phyloP scores from a whole-genome alignment of 257 asterid genomes.

The Linderniella brevidens region DNA sequence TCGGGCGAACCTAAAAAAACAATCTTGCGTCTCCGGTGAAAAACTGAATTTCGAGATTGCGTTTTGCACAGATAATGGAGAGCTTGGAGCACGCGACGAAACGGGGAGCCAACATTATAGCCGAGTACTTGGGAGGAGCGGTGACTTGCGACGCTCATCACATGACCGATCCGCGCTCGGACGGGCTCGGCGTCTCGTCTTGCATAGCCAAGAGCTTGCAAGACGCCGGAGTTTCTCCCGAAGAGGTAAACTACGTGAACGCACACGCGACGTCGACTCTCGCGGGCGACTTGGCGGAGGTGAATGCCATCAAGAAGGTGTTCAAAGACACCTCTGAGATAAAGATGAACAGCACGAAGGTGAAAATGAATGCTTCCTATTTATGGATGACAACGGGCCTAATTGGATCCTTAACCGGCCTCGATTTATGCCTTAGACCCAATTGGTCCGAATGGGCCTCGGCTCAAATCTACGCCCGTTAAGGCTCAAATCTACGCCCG shows the following conservation, averaged over 20 bases:
- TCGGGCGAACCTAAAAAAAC: no score
- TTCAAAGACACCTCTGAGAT: conserved; percentile 51
- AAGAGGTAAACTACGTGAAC: conserved; percentile 72
- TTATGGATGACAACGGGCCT: not conserved
- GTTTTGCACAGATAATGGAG: conserved; percentile 21
- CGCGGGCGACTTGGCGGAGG: conserved; percentile 74
- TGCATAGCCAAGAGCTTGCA: conserved; percentile 27
- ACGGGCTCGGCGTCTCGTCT: conserved; percentile 32
- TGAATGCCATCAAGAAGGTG: conserved; percentile 49
- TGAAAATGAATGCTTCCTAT: conserved; percentile 2
- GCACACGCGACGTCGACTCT: conserved; percentile 72
- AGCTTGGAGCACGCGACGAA: conserved; percentile 35
- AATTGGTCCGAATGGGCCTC: not conserved
- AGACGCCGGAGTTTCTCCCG: conserved; percentile 44
- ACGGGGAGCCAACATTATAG: conserved; percentile 28
- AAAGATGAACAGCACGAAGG: conserved; percentile 66
- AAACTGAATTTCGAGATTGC: not conserved
- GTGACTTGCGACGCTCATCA: conserved; percentile 37
- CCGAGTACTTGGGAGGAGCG: conserved; percentile 41
- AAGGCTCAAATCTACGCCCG: no score
- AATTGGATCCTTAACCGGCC: not conserved
- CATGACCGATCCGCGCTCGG: conserved; percentile 31
- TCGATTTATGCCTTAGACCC: not conserved
- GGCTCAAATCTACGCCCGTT: not conserved
- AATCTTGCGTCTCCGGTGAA: no score